A percentile compares a stretch with the other conserved stretches of the same genome.
Evolutionary conservation across 495 filamentous ascomycete genomes (phyloP).

Genomic region (Emericellopsis terricola): DNA sequence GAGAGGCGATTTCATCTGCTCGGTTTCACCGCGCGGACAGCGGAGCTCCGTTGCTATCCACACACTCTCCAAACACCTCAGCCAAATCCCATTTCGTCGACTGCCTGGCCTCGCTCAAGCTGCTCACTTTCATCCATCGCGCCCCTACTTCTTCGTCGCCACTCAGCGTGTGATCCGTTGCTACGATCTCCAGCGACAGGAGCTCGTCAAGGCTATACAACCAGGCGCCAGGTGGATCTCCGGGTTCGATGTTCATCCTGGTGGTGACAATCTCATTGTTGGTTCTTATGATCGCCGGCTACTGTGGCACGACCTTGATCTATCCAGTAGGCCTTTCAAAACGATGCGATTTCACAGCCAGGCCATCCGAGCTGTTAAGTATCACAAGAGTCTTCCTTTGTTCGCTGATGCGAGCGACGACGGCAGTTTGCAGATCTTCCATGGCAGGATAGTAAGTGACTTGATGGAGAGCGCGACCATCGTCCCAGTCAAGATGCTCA

Average conservation of each 20-base stretch:
- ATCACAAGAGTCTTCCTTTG: conserved; percentile 70
- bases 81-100: conserved; percentile 86
- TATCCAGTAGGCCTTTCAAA: conserved; percentile 81
- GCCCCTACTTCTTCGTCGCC: conserved; percentile 87
- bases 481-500: conserved; percentile 86
- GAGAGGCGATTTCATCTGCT: conserved; percentile 85
- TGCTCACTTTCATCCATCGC: conserved; percentile 82
- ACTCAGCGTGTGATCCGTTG: conserved; percentile 80
- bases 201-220: conserved; percentile 76
- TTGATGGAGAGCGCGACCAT: conserved; percentile 91
- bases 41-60: conserved; percentile 84
- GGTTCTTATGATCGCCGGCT: conserved; percentile 86
- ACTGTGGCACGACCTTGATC: conserved; percentile 92
- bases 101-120: conserved; percentile 71
- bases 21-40: conserved; percentile 65
- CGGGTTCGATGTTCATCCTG: conserved; percentile 79
- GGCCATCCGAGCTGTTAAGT: conserved; percentile 74
- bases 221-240: conserved; percentile 93
- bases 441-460: conserved; percentile 85
- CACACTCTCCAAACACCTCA: conserved; percentile 83
- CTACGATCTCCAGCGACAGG: conserved; percentile 80
- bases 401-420: conserved; percentile 92
- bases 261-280: conserved; percentile 83
- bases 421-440: conserved; percentile 86
- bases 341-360: conserved; percentile 84